Base-by-base conservation (phyloP, 331 rosid genomes). In the Pyrus hybrid region DNA sequence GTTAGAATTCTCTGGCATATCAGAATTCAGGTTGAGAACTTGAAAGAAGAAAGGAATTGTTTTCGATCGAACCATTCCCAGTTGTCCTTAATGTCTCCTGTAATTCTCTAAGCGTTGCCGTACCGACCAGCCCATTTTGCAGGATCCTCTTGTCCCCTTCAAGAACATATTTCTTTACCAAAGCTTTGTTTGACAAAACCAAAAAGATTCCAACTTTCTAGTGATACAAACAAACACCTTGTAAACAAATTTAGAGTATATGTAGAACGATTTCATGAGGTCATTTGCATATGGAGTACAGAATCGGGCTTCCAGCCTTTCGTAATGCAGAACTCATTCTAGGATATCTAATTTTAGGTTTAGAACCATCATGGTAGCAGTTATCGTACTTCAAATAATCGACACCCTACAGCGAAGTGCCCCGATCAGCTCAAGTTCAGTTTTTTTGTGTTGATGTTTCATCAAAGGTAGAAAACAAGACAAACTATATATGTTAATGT, bases 301-400 rank as follows among this genome's bases (percentile, higher is more conserved):
- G 67, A 18, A 71, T 78, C 5, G 82, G 82, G 20, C 73, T 26
- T 63, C 82, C 82, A 25, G 20, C 77, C 58, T 78, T 71, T 6
- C 5, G 72, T 77, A 78, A 72, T 53, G 77, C 73, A 13, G 16
- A 63, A 54, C 77, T 78, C 82, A 78, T 78, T 61, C 21, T 51
- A 35, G 82, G 61, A 28, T 78, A 78, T 63, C 82, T 78, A 58
- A 61, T 12, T 26, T 64, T 67, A 49, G 77, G 77, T 72, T 78
- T 78, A 33, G 82, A 71, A 33, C 67, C 77, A 54, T 71, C 82
- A 12, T 25, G 7, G 77, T 71, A 53, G 67, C 81, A 71, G 65
- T 78, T 71, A 71, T 78, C 81, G 25, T 78, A 71, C 77, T 78
- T 71, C 66, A 78, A 78, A 32, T 64, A 78, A 63, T 78, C 82